phyloP scores from a whole-genome alignment of 2,329 filamentous ascomycete species.

The Colletotrichum cuscutae region DNA sequence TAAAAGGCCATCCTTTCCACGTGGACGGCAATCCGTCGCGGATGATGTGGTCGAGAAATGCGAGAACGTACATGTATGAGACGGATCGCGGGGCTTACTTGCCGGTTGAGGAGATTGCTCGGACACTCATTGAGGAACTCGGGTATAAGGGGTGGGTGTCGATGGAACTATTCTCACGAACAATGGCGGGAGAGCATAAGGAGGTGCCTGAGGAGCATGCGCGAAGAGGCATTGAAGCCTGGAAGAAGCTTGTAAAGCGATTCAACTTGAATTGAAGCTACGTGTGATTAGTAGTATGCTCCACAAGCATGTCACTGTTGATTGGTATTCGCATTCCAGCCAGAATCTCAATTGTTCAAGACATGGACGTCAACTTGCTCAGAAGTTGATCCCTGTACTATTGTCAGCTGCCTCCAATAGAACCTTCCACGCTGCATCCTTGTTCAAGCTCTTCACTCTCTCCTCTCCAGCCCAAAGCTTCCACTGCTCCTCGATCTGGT shows the following conservation, averaged over 20 bases:
- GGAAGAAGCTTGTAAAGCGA: constrained; percentile 49
- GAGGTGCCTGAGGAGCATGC: constrained; percentile 63
- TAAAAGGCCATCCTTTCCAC: constrained; percentile 62
- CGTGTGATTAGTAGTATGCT: not conserved
- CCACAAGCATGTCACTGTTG: not conserved
- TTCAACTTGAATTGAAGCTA: not conserved
- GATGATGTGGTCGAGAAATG: constrained; percentile 74
- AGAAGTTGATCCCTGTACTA: constrained; percentile 45
- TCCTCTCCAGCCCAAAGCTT: constrained; percentile 48
- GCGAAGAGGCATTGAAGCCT: constrained; percentile 58
- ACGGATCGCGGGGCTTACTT: constrained; percentile 65
- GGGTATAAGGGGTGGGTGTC: constrained; percentile 48
- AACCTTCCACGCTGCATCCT: constrained; percentile 44
- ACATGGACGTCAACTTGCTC: not conserved
- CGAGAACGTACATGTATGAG: constrained; percentile 69
- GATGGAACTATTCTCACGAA: constrained; percentile 68
- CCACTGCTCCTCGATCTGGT: constrained; percentile 53
- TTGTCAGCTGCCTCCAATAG: constrained; percentile 45
- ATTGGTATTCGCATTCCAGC: too few species aligned
- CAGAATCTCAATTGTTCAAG: not conserved
- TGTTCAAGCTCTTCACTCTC: constrained; percentile 36
- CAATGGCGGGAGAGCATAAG: constrained; percentile 54
- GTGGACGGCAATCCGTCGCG: constrained; percentile 62
- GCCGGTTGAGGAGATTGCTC: constrained; percentile 60
- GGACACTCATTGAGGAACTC: not conserved